Conservation (phyloP, 768 basidiomycete genomes). For the Collybia mongolica region DNA sequence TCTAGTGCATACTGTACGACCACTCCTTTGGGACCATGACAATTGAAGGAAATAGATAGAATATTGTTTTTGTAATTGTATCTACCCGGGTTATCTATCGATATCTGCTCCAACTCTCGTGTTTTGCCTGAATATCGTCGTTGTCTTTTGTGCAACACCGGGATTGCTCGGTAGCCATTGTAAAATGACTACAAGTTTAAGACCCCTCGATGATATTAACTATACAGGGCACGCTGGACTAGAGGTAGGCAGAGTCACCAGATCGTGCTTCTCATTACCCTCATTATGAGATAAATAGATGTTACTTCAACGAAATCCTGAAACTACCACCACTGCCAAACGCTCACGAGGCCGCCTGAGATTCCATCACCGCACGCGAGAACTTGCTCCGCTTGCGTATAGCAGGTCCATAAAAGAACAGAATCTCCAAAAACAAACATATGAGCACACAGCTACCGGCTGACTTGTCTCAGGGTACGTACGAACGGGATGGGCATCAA, state of each 20-base stretch:
- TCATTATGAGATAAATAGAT: background rate
- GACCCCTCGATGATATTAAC: too few relatives aligned
- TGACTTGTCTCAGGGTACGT: conserved; percentile 15
- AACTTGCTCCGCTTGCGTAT: conserved; percentile 39
- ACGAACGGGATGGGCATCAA: conserved; percentile 61
- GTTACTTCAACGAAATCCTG: background rate
- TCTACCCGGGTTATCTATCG: background rate
- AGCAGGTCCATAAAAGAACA: conserved; percentile 38
- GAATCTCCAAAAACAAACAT: conserved; percentile 19
- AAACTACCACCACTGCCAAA: background rate
- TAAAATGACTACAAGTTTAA: too few relatives aligned
- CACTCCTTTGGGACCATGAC: too few relatives aligned
- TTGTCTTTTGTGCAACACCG: too few relatives aligned
- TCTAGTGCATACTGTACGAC: background rate
- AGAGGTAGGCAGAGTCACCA: too few relatives aligned
- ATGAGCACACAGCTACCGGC: conserved; percentile 1
- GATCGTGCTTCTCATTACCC: too few relatives aligned
- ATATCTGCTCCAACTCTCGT: too few relatives aligned
- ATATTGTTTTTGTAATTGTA: background rate
- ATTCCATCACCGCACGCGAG: conserved; percentile 31
- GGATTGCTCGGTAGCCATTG: too few relatives aligned
- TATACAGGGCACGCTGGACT: too few relatives aligned
- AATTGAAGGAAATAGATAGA: too few relatives aligned
- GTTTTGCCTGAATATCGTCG: too few relatives aligned
- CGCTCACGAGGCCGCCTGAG: background rate